Percentiles rank a stretch among this genome's conserved stretches.
These are phyloP conservation scores for Kluyveromyces starmeri DNA, from an alignment of 805 yeast species.

Conservation along the genomic window DNA sequence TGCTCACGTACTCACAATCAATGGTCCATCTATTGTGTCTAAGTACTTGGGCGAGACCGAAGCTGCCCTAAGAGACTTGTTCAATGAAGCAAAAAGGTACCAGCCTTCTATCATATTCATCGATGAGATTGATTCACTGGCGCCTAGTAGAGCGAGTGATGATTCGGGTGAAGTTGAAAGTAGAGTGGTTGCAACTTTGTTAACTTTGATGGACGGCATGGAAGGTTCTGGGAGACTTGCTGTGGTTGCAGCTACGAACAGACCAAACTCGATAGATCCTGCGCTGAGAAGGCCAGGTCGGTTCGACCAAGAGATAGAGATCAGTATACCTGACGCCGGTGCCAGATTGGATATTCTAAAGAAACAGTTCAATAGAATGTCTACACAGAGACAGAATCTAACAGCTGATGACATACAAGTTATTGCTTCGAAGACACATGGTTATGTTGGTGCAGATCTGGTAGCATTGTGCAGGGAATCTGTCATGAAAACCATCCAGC, in stretches of 20 bases:
- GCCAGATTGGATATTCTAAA: conserved; percentile 66
- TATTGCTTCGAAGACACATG: conserved; percentile 78
- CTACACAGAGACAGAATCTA: conserved; percentile 39
- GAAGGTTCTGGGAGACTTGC: conserved; percentile 58
- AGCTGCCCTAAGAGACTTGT: conserved; percentile 66
- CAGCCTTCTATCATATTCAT: conserved; percentile 85
- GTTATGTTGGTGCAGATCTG: conserved; percentile 95
- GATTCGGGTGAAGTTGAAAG: conserved; percentile 87
- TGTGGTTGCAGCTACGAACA: conserved; percentile 63
- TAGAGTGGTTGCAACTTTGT: conserved; percentile 79
- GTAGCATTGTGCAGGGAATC: conserved; percentile 82
- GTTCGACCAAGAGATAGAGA: conserved; percentile 81
- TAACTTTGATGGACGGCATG: conserved; percentile 75
- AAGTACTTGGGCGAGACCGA: conserved; percentile 95
- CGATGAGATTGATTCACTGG: conserved; percentile 90
- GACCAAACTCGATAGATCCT: conserved; percentile 60
- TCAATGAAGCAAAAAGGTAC: conserved; percentile 73
- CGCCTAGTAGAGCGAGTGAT: conserved; percentile 75
- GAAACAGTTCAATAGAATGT: conserved; percentile 46
- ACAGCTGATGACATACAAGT: conserved; percentile 44
- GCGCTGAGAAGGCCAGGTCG: conserved; percentile 81
- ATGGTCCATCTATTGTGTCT: conserved; percentile 87
- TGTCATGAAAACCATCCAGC: conserved; percentile 71
- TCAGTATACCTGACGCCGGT: conserved; percentile 83
- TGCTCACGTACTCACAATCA: conserved; percentile 78